These are phyloP conservation scores for Alternaria metachromatica DNA, from an alignment of 2,329 filamentous ascomycete species.

Conservation along the genomic window DNA sequence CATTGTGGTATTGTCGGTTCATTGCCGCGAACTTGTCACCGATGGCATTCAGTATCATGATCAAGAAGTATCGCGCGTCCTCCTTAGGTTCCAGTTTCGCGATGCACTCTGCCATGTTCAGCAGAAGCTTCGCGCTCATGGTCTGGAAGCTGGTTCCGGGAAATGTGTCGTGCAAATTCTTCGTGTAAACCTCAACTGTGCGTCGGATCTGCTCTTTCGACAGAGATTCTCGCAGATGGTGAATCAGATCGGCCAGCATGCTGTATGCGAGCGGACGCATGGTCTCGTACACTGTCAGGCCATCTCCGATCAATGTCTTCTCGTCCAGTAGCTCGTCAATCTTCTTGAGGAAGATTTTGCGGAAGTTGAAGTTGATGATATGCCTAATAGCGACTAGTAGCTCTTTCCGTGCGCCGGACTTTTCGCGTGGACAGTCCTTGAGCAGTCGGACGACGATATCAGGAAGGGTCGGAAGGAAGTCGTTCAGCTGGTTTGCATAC, in stretches of 20 bases:
- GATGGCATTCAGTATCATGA: conserved; percentile 97
- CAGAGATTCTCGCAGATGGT: conserved; percentile 92
- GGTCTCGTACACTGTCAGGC: conserved; percentile 93
- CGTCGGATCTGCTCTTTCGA: conserved; percentile 89
- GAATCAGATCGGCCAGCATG: conserved; percentile 97
- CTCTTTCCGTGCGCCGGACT: conserved; percentile 92
- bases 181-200: conserved; percentile 96
- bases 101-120: conserved; percentile 99
- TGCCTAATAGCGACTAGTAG: conserved; percentile 94
- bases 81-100: conserved; percentile 91
- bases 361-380: conserved; percentile 98
- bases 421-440: conserved; percentile 93
- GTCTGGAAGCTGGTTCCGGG: conserved; percentile 99
- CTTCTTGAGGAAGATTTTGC: conserved; percentile 91
- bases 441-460: conserved; percentile 89
- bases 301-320: conserved; percentile 91
- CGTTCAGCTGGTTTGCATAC: conserved; percentile 83
- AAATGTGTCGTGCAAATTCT: conserved; percentile 92
- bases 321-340: conserved; percentile 96
- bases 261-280: conserved; percentile 96
- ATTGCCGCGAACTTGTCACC: conserved; percentile 98
- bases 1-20: conserved; percentile 95
- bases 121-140: conserved; percentile 95
- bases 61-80: conserved; percentile 91
- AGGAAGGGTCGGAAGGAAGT: conserved; percentile 85